A percentile compares a stretch with the other conserved stretches of the same genome.
phyloP scores from a whole-genome alignment of 2,329 filamentous ascomycete species.

The Colletotrichum eremochloae region DNA sequence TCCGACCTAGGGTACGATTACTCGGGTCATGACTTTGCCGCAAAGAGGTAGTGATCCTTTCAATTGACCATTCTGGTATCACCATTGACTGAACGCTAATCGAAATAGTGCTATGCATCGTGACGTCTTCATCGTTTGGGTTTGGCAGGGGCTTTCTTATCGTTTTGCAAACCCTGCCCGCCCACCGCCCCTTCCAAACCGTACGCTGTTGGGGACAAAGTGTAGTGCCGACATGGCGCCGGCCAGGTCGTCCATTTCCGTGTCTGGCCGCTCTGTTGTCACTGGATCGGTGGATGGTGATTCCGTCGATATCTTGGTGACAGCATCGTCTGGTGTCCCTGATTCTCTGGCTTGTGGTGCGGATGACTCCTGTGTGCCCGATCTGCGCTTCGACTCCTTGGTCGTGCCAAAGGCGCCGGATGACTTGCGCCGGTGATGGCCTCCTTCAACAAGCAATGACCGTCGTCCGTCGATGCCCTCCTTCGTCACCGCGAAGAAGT shows the following conservation, averaged over 20 bases:
- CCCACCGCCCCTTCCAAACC: slow-evolving; percentile 71
- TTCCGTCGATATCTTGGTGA: slow-evolving; percentile 25
- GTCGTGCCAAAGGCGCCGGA: slow-evolving; percentile 52
- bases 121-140: slow-evolving; percentile 57
- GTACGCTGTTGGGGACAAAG: slow-evolving; percentile 77
- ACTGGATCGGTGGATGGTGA: slow-evolving; percentile 6
- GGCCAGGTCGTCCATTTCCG: slow-evolving; percentile 73
- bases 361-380: slow-evolving; percentile 49
- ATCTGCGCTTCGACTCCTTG: slow-evolving; percentile 51
- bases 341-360: slow-evolving; percentile 19
- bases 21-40: slow-evolving; percentile 38
- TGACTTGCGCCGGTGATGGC: slow-evolving; percentile 63
- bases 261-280: slow-evolving; percentile 52
- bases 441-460: slow-evolving; percentile 78
- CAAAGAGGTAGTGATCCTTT: slow-evolving; percentile 55
- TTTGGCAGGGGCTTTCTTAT: slow-evolving; percentile 62
- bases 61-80: slow-evolving; percentile 49
- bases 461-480: slow-evolving; percentile 88
- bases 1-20: slow-evolving; percentile 16
- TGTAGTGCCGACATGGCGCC: slow-evolving; percentile 79
- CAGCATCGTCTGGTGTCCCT: slow-evolving; percentile 3
- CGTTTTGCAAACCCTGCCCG: slow-evolving; percentile 66
- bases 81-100: slow-evolving; percentile 46
- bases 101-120: slow-evolving; percentile 37
- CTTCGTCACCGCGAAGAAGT: slow-evolving; percentile 89